Base-by-base conservation (phyloP, 2,329 filamentous ascomycete genomes). In the Alternaria longipes region DNA sequence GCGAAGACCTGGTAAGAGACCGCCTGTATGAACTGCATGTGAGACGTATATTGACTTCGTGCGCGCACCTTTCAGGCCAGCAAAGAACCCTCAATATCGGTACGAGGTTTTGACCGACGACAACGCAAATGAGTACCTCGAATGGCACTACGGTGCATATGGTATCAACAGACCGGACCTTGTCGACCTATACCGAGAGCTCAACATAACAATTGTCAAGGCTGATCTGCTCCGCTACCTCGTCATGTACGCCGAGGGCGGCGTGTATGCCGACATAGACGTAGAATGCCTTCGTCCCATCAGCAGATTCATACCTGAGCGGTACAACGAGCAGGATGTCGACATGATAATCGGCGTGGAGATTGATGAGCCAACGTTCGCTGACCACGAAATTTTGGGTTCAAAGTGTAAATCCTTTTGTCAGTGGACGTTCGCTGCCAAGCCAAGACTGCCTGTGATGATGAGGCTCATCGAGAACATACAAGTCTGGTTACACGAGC, bases 341-440 rank as follows among this genome's bases (percentile, higher is more conserved):
- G 87, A 91, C 67, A 86, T 91, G 82, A 86, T 92, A 20, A 85
- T 91, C 26, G 88, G 89, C 14, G 82, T 92, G 1, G 90, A 92
- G 74, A 89, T 91, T 59, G 90, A 91, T 70, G 85, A 91, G 75
- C 89, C 89, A 0, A 83, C 87, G 8, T 91, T 87, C 78, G 80
- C 79, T 18, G 78, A 87, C 51, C 89, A 91, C 72, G 83, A 86
- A 2, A 88, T 91, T 32, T 81, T 91, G 0, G 89, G 90, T 14
- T 84, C 83, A 50, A 91, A 91, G 77, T 91, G 86, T 38, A 82
- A 84, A 66, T 91, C 89, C 0, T 91, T 92, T 74, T 91, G 89
- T 74, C 90, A 91, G 71, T 92, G 90, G 90, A 91, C 90, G 0
- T 90, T 91, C 70, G 89, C 90, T 81, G 86, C 86, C 68, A 90